Percentiles rank a stretch among this genome's conserved stretches.
Conservation (phyloP, 305 asterid species). For the Rubia peregrina region DNA sequence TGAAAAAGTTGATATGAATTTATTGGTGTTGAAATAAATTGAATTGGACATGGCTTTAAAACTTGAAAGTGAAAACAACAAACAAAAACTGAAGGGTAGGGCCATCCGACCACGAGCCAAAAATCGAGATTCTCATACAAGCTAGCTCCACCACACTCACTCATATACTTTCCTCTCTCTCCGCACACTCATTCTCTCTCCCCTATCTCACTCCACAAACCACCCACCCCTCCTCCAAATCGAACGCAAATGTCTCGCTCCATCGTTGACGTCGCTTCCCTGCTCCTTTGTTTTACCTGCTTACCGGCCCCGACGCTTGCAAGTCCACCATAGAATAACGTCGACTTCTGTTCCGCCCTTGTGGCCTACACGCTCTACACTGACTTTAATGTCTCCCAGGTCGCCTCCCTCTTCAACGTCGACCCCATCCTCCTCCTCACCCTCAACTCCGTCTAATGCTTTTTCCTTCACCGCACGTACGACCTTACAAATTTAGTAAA, state of each 20-base stretch:
- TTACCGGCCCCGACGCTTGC: constrained; percentile 30
- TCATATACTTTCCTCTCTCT: constrained; percentile 8
- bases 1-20: too few species aligned
- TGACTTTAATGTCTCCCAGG: constrained; percentile 89
- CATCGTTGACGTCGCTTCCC: background rate
- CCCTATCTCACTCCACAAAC: background rate
- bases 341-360: constrained; percentile 66
- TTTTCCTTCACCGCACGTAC: too few species aligned
- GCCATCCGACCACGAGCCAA: constrained; percentile 11
- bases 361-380: constrained; percentile 93
- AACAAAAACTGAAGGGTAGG: background rate
- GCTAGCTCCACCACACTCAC: constrained; percentile 15
- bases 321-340: constrained; percentile 80
- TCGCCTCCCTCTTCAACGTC: constrained; percentile 70
- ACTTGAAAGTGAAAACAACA: background rate
- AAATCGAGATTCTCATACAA: constrained; percentile 8
- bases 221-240: background rate
- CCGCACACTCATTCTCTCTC: background rate
- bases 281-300: constrained; percentile 6
- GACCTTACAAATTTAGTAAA: too few species aligned
- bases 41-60: too few species aligned
- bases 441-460: constrained; percentile 68
- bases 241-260: constrained; percentile 11
- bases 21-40: too few species aligned
- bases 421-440: constrained; percentile 87